A percentile compares a stretch with the other conserved stretches of the same genome.
These are phyloP conservation scores for Aethionema arabicum DNA, from an alignment of 345 rosid genomes.

Conservation along the genomic window DNA sequence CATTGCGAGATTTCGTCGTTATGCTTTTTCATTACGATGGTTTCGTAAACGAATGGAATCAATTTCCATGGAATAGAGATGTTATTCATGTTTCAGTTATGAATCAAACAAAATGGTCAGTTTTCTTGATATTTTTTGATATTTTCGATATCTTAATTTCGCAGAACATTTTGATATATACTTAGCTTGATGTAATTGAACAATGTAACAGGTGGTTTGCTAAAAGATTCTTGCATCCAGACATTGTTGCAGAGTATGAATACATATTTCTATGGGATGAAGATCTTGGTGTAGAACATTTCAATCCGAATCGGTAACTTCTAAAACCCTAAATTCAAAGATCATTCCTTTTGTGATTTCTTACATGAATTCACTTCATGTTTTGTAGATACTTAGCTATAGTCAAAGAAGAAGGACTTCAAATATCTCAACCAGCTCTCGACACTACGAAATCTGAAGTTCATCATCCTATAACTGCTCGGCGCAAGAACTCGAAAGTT, in stretches of 20 bases:
- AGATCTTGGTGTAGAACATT: constrained; percentile 80
- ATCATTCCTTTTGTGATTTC: neutral
- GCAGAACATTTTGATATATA: neutral
- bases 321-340: neutral
- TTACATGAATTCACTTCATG: constrained; percentile 7
- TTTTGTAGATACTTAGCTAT: constrained; percentile 59
- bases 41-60: constrained; percentile 71
- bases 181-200: neutral
- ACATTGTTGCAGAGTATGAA: constrained; percentile 68
- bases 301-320: constrained; percentile 61
- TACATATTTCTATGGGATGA: constrained; percentile 97
- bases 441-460: constrained; percentile 72
- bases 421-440: constrained; percentile 95
- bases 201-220: constrained; percentile 84
- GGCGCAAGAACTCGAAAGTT: constrained; percentile 46
- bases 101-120: constrained; percentile 88
- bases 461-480: constrained; percentile 77
- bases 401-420: constrained; percentile 71
- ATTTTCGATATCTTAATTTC: neutral
- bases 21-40: constrained; percentile 98
- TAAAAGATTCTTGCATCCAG: constrained; percentile 91
- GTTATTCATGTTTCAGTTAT: constrained; percentile 75
- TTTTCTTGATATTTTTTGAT: constrained; percentile 12
- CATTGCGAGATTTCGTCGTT: constrained; percentile 51
- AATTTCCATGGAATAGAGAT: constrained; percentile 52